Base-by-base conservation (phyloP, 768 basidiomycete species). In the Gymnopilus dilepis region DNA sequence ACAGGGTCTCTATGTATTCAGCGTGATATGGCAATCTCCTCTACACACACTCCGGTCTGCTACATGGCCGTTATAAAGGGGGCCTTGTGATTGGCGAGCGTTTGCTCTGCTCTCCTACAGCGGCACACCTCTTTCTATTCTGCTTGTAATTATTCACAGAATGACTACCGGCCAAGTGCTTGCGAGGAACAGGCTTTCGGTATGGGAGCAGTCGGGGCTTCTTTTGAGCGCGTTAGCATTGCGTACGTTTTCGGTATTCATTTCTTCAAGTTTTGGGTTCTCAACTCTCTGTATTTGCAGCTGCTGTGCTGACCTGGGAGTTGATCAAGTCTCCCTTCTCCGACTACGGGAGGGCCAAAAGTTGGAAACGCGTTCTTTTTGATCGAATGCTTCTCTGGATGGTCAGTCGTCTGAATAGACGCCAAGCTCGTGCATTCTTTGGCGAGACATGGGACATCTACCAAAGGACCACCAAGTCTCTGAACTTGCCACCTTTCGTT, bases 391-490 rank as follows among this genome's bases (percentile, higher is more conserved):
- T 40, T 1, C 48, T 47, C n/a, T 58, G 58, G 50, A 19, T 65
- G 17, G 31, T 53, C 1, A 47, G 53, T 0, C 43, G 26, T 2
- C 31, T 61, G 37, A 68, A 64, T 22, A 61, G 64, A 34, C 60
- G 57, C 34, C 67, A 65, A 40, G 45, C 41, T 0, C 62, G 67
- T 5, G 52, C 50, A 24, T 56, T 68, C 17, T 65, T 68, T 26
- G 67, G 68, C 1, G 63, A 70, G 15, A 69, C 69, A 8, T 38
- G 55, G 48, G 56, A 30, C 7, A 61, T 50, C 12, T 74, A 73
- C 59, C 9, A 63, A 26, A 26, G 52, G 11, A 72, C 65, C 56
- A 42, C 60, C 9, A 67, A 66, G 54, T 43, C 55, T 26, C 58
- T 57, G 31, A 60, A 69, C 31, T 41, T 70, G 30, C 40, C 62